These are phyloP conservation scores for Sanghuangporus weigelae DNA, from an alignment of 1,284 basidiomycete species.

Conservation along the genomic window DNA sequence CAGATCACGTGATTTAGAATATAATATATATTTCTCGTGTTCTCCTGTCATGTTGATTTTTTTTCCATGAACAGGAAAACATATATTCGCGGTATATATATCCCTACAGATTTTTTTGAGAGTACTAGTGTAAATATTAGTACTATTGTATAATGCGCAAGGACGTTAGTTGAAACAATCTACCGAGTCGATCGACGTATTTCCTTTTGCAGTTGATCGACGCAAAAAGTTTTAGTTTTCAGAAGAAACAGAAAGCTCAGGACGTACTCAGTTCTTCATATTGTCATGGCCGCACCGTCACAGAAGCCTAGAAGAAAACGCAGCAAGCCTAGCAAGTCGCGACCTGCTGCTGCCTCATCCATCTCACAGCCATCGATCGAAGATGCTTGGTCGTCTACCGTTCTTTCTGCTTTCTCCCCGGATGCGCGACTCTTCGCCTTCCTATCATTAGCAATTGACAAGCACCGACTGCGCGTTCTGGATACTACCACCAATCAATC, in stretches of 20 bases:
- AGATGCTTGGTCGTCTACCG: slow-evolving; percentile 39
- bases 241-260: not conserved
- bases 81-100: too few relatives aligned
- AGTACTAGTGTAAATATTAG: too few relatives aligned
- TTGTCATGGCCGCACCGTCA: slow-evolving; percentile 34
- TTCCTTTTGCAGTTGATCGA: not conserved
- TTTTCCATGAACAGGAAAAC: too few relatives aligned
- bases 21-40: too few relatives aligned
- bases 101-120: too few relatives aligned
- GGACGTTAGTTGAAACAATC: not conserved
- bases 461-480: slow-evolving; percentile 67
- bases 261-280: not conserved
- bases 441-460: slow-evolving; percentile 66
- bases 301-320: slow-evolving; percentile 46
- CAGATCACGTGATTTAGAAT: too few relatives aligned
- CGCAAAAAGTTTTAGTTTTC: slow-evolving; percentile 4
- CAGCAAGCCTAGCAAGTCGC: slow-evolving; percentile 48
- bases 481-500: slow-evolving; percentile 50
- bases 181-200: not conserved
- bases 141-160: not conserved
- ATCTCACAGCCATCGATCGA: slow-evolving; percentile 56
- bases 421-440: slow-evolving; percentile 57
- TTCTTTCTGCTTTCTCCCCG: slow-evolving; percentile 59
- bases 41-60: too few relatives aligned
- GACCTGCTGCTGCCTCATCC: slow-evolving; percentile 49